A percentile compares a stretch with the other conserved stretches of the same genome.
phyloP scores from a whole-genome alignment of 768 basidiomycete genomes.

The Russula brevipes region DNA sequence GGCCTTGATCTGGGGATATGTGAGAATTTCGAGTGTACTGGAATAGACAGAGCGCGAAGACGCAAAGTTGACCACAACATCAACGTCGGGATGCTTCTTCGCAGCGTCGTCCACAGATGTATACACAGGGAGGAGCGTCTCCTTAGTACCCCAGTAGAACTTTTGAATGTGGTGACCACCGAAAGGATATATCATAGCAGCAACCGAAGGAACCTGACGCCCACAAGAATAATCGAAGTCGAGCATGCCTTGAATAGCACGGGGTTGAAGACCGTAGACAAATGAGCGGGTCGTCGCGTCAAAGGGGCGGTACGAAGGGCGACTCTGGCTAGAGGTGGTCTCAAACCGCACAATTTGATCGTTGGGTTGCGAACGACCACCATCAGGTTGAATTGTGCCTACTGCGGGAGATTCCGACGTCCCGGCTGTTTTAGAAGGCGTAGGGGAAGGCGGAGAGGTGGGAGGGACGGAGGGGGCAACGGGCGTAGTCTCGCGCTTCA shows the following conservation, averaged over 20 bases:
- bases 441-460: slow-evolving; percentile 47
- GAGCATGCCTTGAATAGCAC: slow-evolving; percentile 97
- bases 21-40: slow-evolving; percentile 88
- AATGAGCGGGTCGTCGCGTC: slow-evolving; percentile 92
- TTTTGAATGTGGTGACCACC: slow-evolving; percentile 99
- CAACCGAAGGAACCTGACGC: slow-evolving; percentile 83
- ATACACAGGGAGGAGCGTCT: slow-evolving; percentile 97
- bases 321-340: slow-evolving; percentile 36
- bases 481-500: slow-evolving; percentile 51
- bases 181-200: slow-evolving; percentile 99
- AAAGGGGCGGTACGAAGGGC: slow-evolving; percentile 88
- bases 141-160: slow-evolving; percentile 99
- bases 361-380: slow-evolving; percentile 74
- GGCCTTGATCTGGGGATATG: slow-evolving; percentile 58
- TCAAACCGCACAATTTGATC: slow-evolving; percentile 93
- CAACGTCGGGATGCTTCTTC: slow-evolving; percentile 92
- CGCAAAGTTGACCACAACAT: slow-evolving; percentile 98
- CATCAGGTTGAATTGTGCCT: slow-evolving; percentile 70
- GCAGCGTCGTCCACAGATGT: slow-evolving; percentile 86
- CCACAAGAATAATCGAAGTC: slow-evolving; percentile 99
- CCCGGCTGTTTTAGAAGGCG: slow-evolving; percentile 34
- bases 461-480: slow-evolving; percentile 37
- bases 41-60: slow-evolving; percentile 90
- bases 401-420: slow-evolving; percentile 41
- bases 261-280: slow-evolving; percentile 97